These are phyloP conservation scores for Clonostachys rosea DNA, from an alignment of 2,329 filamentous ascomycete species.

Conservation along the genomic window DNA sequence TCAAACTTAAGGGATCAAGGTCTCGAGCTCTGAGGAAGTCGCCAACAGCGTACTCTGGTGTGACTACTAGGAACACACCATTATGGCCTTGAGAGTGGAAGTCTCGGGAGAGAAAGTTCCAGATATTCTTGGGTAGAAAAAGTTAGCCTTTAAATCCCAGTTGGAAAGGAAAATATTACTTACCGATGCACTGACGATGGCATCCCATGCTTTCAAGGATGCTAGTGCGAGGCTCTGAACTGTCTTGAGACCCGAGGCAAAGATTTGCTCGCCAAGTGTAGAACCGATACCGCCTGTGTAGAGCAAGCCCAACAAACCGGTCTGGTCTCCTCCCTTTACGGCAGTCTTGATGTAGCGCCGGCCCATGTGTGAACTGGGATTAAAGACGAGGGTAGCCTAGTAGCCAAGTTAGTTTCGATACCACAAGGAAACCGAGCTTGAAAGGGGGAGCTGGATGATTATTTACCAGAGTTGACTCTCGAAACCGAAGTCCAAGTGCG, in stretches of 20 bases:
- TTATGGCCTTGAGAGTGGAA: constrained; percentile 1
- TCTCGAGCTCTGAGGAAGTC: neutral
- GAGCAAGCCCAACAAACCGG: neutral
- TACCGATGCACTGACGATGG: neutral
- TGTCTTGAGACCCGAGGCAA: constrained; percentile 1
- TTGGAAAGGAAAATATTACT: neutral
- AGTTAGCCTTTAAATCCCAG: neutral
- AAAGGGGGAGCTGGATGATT: too few species aligned
- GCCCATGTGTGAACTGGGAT: too few species aligned
- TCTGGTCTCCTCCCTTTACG: too few species aligned
- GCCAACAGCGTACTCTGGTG: constrained; percentile 4
- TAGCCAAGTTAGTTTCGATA: too few species aligned
- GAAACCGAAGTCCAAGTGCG: too few species aligned
- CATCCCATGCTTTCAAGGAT: neutral
- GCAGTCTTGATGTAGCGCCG: too few species aligned
- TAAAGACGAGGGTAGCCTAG: too few species aligned
- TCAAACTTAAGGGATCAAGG: neutral
- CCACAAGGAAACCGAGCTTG: too few species aligned
- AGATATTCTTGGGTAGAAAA: constrained; percentile 1
- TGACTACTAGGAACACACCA: constrained; percentile 1
- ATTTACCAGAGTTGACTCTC: too few species aligned
- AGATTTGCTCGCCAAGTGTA: neutral
- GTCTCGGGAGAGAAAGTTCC: neutral
- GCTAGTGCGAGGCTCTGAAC: neutral
- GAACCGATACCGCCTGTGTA: neutral